phyloP scores from a whole-genome alignment of 2,329 filamentous ascomycete genomes.

The Myriangium duriaei region DNA sequence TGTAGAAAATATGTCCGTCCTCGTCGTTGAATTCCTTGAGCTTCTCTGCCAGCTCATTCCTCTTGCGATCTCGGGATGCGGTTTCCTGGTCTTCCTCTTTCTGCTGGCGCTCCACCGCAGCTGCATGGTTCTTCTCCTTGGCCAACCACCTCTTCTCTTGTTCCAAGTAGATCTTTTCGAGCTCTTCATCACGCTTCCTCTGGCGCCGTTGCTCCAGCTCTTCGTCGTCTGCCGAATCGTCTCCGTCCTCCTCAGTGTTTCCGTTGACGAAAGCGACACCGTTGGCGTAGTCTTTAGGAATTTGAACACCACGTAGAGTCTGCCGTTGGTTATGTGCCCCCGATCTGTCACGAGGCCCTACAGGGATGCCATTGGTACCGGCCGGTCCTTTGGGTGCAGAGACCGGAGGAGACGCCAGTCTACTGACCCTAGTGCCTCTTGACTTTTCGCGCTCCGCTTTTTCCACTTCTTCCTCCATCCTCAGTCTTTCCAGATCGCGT shows the following conservation, averaged over 20 bases:
- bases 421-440: slow-evolving; percentile 47
- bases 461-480: slow-evolving; percentile 85
- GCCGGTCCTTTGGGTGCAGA: slow-evolving; percentile 49
- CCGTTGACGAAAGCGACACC: slow-evolving; percentile 76
- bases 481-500: slow-evolving; percentile 75
- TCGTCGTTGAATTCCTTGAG: slow-evolving; percentile 84
- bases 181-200: slow-evolving; percentile 59
- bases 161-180: slow-evolving; percentile 70
- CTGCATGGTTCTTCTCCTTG: slow-evolving; percentile 69
- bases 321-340: slow-evolving; percentile 53
- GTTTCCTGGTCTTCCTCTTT: slow-evolving; percentile 67
- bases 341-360: slow-evolving; percentile 59
- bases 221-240: slow-evolving; percentile 75
- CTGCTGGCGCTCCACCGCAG: slow-evolving; percentile 73
- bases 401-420: slow-evolving; percentile 55
- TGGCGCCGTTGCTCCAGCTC: slow-evolving; percentile 65
- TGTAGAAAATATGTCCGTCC: slow-evolving; percentile 73
- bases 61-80: slow-evolving; percentile 49
- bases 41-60: slow-evolving; percentile 56
- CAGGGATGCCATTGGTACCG: slow-evolving; percentile 61
- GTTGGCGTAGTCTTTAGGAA: slow-evolving; percentile 61
- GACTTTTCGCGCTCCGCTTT: slow-evolving; percentile 68
- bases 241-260: slow-evolving; percentile 65
- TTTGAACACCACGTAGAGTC: slow-evolving; percentile 43
- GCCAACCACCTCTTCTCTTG: slow-evolving; percentile 86